phyloP scores from a whole-genome alignment of 2,329 filamentous ascomycete species.

The Aureobasidium vineae region DNA sequence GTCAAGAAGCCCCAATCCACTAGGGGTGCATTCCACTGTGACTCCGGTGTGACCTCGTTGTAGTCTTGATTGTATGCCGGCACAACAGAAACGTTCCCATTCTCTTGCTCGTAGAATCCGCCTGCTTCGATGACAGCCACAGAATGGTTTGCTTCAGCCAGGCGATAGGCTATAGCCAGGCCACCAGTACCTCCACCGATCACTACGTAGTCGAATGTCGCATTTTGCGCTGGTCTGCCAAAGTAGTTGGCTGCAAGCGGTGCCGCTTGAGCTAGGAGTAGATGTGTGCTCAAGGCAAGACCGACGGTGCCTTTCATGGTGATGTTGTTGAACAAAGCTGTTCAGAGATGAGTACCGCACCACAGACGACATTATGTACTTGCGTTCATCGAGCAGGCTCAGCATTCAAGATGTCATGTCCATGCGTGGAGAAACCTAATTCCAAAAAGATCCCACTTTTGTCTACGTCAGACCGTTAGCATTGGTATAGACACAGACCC shows the following conservation, averaged over 20 bases:
- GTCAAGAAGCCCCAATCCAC: slow-evolving; percentile 37
- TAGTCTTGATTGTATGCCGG: slow-evolving; percentile 20
- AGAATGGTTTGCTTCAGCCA: slow-evolving; percentile 28
- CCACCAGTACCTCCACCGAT: slow-evolving; percentile 32
- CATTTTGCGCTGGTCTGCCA: slow-evolving; percentile 21
- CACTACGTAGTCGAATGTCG: slow-evolving; percentile 33
- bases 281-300: neutral
- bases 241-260: slow-evolving; percentile 3
- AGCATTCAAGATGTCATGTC: neutral
- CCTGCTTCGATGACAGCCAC: slow-evolving; percentile 35
- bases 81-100: slow-evolving; percentile 29
- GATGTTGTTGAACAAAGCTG: neutral
- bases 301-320: neutral
- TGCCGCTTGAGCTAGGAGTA: neutral
- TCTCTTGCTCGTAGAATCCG: slow-evolving; percentile 32
- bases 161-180: slow-evolving; percentile 30
- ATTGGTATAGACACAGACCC: neutral
- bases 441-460: neutral
- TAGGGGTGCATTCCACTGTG: slow-evolving; percentile 30
- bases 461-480: slow-evolving; percentile 12
- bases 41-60: slow-evolving; percentile 17
- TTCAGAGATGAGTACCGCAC: neutral
- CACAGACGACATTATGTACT: neutral
- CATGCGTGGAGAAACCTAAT: neutral
- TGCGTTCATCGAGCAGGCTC: neutral